phyloP scores from a whole-genome alignment of 768 basidiomycete genomes.

The Dacryopinax spathularia region DNA sequence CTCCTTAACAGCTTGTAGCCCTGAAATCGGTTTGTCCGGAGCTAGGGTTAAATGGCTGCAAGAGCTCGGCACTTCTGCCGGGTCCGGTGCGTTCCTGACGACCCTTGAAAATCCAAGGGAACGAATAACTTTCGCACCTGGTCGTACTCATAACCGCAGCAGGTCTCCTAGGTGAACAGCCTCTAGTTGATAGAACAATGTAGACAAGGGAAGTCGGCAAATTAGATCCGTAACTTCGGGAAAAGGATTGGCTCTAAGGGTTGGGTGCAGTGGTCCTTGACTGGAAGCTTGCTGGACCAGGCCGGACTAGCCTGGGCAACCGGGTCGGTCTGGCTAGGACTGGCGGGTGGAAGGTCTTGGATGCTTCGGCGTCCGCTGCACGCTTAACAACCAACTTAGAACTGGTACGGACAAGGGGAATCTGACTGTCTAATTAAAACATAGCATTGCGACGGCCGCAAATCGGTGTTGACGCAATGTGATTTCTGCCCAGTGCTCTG shows the following conservation, averaged over 20 bases:
- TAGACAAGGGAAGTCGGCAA: constrained; percentile 72
- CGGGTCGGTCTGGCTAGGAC: constrained; percentile 32
- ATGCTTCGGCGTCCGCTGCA: constrained; percentile 46
- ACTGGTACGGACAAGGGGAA: constrained; percentile 70
- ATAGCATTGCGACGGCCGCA: constrained; percentile 65
- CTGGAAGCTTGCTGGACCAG: constrained; percentile 53
- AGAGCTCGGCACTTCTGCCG: constrained; percentile 57
- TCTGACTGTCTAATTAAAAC: constrained; percentile 76
- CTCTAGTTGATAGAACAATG: constrained; percentile 70
- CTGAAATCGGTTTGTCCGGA: constrained; percentile 63
- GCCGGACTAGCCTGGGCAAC: constrained; percentile 55
- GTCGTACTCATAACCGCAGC: constrained; percentile 68
- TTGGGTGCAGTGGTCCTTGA: constrained; percentile 65
- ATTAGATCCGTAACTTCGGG: constrained; percentile 70
- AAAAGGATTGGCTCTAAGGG: constrained; percentile 70
- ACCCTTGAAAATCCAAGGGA: constrained; percentile 73
- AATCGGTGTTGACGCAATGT: constrained; percentile 69
- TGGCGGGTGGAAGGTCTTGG: constrained; percentile 34
- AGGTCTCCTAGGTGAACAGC: constrained; percentile 71
- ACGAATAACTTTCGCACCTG: constrained; percentile 54
- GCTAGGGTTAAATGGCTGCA: constrained; percentile 58
- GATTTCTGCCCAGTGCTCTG: constrained; percentile 73
- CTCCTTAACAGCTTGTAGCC: constrained; percentile 59
- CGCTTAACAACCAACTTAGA: constrained; percentile 57
- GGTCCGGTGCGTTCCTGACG: constrained; percentile 59